Conservation (phyloP, 352 stramenopile genomes). For the Globisporangium sylvaticum region DNA sequence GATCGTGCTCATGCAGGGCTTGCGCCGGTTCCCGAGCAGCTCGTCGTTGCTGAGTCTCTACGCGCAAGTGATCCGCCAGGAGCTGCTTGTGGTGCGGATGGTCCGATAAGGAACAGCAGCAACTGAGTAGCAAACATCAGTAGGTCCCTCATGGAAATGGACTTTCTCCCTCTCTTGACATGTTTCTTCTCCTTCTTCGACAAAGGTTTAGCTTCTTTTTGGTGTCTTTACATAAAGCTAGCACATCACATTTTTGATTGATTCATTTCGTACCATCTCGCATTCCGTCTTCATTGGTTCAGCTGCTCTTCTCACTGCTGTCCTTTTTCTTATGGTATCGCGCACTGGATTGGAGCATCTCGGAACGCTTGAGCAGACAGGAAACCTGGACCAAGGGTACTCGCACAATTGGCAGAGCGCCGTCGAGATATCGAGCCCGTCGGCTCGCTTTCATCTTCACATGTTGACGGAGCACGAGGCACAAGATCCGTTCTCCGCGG, state of each 20-base stretch:
- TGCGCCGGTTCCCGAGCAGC: constrained; percentile 47
- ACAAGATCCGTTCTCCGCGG: background rate
- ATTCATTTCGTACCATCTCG: constrained; percentile 4
- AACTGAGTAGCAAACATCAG: background rate
- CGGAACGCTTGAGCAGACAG: background rate
- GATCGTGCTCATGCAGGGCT: constrained; percentile 57
- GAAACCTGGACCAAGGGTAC: background rate
- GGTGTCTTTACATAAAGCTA: constrained; percentile 15
- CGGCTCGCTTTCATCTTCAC: background rate
- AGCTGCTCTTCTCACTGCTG: background rate
- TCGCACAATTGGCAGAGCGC: background rate
- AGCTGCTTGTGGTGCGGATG: constrained; percentile 26
- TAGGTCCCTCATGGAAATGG: background rate
- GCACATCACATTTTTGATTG: constrained; percentile 1
- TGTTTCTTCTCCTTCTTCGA: background rate
- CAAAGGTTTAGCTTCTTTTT: constrained; percentile 9
- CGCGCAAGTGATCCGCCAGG: constrained; percentile 39
- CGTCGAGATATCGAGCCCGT: background rate
- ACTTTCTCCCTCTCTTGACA: constrained; percentile 1
- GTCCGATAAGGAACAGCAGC: background rate
- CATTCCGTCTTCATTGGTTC: background rate
- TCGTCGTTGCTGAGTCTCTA: constrained; percentile 43
- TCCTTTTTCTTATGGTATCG: background rate
- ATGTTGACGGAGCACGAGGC: too few relatives aligned
- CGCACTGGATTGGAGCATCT: background rate